phyloP scores from a whole-genome alignment of 768 basidiomycete genomes.

The Pisolithus orientalis region DNA sequence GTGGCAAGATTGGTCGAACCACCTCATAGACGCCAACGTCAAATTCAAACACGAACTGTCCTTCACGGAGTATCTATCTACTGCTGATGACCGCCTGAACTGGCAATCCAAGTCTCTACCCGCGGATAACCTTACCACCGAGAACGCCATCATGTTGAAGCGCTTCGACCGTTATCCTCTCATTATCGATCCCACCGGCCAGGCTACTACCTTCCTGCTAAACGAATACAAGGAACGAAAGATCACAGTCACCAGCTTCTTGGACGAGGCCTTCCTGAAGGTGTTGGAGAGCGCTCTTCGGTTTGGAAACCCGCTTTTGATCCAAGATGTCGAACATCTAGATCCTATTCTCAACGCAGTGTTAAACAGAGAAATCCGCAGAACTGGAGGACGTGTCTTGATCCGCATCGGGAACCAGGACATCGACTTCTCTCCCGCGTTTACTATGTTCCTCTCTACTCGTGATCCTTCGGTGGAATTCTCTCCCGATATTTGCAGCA shows the following conservation, averaged over 20 bases:
- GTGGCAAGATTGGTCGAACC: conserved; percentile 93
- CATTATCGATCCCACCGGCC: conserved; percentile 96
- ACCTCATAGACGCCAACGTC: conserved; percentile 84
- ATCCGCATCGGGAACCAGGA: conserved; percentile 97
- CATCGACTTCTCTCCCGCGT: conserved; percentile 99
- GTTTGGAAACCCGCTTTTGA: conserved; percentile 94
- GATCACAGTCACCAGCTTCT: conserved; percentile 96
- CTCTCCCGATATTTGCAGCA: conserved; percentile 96
- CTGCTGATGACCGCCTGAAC: conserved; percentile 89
- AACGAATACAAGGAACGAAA: conserved; percentile 95
- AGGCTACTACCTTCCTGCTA: conserved; percentile 89
- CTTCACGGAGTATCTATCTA: conserved; percentile 92
- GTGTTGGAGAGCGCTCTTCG: conserved; percentile 97
- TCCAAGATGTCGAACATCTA: conserved; percentile 96
- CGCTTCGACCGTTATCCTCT: conserved; percentile 96
- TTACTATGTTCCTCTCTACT: conserved; percentile 98
- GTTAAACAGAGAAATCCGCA: conserved; percentile 91
- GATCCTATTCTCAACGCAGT: conserved; percentile 98
- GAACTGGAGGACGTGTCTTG: conserved; percentile 94
- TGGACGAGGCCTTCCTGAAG: conserved; percentile 98
- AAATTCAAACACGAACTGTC: conserved; percentile 90
- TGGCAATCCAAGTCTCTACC: conserved; percentile 98
- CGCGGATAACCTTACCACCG: conserved; percentile 90
- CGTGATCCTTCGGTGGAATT: conserved; percentile 97
- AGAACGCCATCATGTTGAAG: conserved; percentile 99